Percentiles rank a stretch among this genome's conserved stretches.
Conservation (phyloP, 225 moss, liverwort and hornwort genomes). For the Physcomitrium patens region DNA sequence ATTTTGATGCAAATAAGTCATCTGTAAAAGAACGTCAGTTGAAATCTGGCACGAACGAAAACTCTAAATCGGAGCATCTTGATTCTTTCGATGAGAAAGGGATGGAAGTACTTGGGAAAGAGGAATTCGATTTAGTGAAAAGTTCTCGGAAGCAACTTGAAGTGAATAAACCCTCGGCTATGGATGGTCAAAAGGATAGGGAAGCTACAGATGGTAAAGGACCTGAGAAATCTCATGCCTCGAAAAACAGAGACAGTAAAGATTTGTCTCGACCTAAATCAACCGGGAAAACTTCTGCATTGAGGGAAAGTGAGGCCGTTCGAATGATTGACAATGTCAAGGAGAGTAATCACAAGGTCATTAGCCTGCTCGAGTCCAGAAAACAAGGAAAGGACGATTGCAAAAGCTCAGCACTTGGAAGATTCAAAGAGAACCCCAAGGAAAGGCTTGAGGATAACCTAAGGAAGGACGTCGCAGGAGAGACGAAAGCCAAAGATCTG, state of each 20-base stretch:
- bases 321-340: conserved; percentile 39
- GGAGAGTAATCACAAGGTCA: conserved; percentile 44
- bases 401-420: conserved; percentile 44
- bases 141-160: conserved; percentile 52
- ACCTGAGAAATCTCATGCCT: conserved; percentile 44
- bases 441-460: conserved; percentile 59
- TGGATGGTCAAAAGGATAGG: conserved; percentile 55
- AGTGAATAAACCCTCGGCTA: conserved; percentile 30
- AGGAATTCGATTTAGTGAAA: conserved; percentile 46
- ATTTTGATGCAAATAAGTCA: conserved; percentile 54
- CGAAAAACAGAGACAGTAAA: conserved; percentile 49
- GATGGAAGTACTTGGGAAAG: conserved; percentile 49
- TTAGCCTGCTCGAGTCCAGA: conserved; percentile 38
- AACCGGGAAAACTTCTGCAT: conserved; percentile 33
- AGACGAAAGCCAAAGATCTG: conserved; percentile 47
- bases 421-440: conserved; percentile 57
- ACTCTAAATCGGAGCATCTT: conserved; percentile 39
- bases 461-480: conserved; percentile 57
- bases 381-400: conserved; percentile 65
- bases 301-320: conserved; percentile 46
- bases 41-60: conserved; percentile 48
- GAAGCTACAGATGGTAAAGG: conserved; percentile 44
- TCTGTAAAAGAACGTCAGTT: conserved; percentile 45
- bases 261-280: conserved; percentile 48
- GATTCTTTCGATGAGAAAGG: conserved; percentile 46